Evolutionary conservation across 352 stramenopile species (phyloP).

Genomic region (Pelagophyceae sp.): DNA sequence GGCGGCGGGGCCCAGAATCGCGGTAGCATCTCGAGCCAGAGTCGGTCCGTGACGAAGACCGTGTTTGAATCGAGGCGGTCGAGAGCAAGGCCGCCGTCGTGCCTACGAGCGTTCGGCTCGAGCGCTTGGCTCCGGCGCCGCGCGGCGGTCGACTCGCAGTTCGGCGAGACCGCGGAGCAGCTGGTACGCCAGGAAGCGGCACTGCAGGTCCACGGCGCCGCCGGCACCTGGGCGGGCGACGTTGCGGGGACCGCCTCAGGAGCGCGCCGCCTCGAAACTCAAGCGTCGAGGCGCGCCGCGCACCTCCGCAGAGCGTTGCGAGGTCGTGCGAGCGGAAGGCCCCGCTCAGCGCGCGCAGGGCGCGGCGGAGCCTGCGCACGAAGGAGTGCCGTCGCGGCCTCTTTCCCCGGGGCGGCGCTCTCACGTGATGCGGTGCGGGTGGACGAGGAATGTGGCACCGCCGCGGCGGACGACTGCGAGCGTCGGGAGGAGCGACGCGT

Average conservation of each 20-base stretch:
- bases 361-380: not conserved
- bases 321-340: no score
- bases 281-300: no score
- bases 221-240: not conserved
- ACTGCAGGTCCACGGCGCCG: slow-evolving; percentile 24
- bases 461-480: not conserved
- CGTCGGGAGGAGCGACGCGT: not conserved
- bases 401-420: no score
- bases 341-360: not conserved
- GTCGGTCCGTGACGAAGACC: slow-evolving; percentile 21
- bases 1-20: not conserved
- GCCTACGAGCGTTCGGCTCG: no score
- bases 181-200: slow-evolving; percentile 32
- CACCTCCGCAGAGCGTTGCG: no score
- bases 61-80: not conserved
- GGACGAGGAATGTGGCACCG: not conserved
- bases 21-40: slow-evolving; percentile 21
- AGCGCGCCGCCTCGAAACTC: not conserved
- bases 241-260: not conserved
- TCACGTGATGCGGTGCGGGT: not conserved
- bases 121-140: no score
- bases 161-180: slow-evolving; percentile 15
- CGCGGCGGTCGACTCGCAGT: no score
- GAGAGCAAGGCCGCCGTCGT: slow-evolving; percentile 15
- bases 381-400: no score